These are phyloP conservation scores for Trichoderma gracile DNA, from an alignment of 2,329 filamentous ascomycete species.

Conservation along the genomic window DNA sequence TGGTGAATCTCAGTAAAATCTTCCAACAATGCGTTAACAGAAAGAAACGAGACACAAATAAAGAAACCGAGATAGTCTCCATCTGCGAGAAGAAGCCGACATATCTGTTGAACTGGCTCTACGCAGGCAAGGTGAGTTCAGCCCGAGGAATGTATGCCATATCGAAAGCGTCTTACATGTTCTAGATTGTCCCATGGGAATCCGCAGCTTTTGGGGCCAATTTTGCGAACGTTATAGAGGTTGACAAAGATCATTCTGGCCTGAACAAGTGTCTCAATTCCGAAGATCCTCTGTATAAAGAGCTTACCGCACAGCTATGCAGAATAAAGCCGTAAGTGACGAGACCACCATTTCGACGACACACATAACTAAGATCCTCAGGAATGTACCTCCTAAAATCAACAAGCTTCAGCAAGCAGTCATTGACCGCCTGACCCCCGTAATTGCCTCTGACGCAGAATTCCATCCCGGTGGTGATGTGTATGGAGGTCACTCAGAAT, in stretches of 20 bases:
- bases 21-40: background rate
- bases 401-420: constrained; percentile 5
- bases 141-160: background rate
- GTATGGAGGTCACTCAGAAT: background rate
- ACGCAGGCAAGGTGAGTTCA: constrained; percentile 26
- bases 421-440: background rate
- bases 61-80: constrained; percentile 18
- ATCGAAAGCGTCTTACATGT: background rate
- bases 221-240: background rate
- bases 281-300: constrained; percentile 22
- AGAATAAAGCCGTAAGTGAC: background rate
- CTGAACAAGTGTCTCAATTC: constrained; percentile 28
- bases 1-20: constrained; percentile 1
- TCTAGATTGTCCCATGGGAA: background rate
- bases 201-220: background rate
- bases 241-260: constrained; percentile 30
- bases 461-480: background rate
- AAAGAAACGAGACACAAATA: background rate
- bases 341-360: background rate
- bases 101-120: constrained; percentile 24
- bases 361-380: background rate
- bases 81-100: constrained; percentile 31
- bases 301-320: background rate
- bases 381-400: background rate
- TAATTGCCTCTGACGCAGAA: background rate